phyloP scores from a whole-genome alignment of 2,329 filamentous ascomycete genomes.

The Trichothecium sympodiale region DNA sequence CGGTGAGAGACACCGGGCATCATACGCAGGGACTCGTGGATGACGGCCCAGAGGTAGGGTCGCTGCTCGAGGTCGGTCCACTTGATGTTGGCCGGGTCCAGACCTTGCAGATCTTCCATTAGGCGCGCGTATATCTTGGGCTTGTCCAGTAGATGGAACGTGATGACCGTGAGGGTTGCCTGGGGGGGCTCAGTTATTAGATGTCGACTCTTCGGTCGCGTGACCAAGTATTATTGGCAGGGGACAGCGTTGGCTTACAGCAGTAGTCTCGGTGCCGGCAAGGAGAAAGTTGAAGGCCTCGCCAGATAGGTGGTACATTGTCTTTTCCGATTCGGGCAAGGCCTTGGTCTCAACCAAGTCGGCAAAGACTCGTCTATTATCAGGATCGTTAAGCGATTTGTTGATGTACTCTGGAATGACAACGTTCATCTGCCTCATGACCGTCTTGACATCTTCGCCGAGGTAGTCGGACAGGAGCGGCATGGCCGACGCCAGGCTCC shows the following conservation, averaged over 20 bases:
- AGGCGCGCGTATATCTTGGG: slow-evolving; percentile 11
- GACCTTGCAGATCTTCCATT: slow-evolving; percentile 9
- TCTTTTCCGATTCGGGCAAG: slow-evolving; percentile 24
- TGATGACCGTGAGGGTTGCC: slow-evolving; percentile 13
- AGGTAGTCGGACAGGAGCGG: slow-evolving; percentile 14
- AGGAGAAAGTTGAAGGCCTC: slow-evolving; percentile 24
- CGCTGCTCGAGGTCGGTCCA: slow-evolving; percentile 16
- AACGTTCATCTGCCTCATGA: slow-evolving; percentile 15
- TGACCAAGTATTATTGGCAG: no score
- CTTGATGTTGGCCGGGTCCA: slow-evolving; percentile 10
- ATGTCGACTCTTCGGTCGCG: no score
- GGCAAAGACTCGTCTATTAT: slow-evolving; percentile 15
- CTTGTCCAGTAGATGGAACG: slow-evolving; percentile 13
- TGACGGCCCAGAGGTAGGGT: slow-evolving; percentile 17
- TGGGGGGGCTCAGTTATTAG: slow-evolving; percentile 11
- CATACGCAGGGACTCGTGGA: slow-evolving; percentile 17
- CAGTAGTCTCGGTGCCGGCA: slow-evolving; percentile 27
- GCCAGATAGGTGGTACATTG: slow-evolving; percentile 18
- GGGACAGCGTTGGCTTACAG: no score
- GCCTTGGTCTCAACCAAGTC: slow-evolving; percentile 14
- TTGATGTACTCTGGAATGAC: slow-evolving; percentile 13
- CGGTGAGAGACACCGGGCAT: slow-evolving; percentile 17
- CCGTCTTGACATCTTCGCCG: slow-evolving; percentile 12
- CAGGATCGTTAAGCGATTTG: slow-evolving; percentile 8
- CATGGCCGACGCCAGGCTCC: slow-evolving; percentile 13